These are phyloP conservation scores for Candida ulmi DNA, from an alignment of 805 yeast genomes.

Conservation along the genomic window DNA sequence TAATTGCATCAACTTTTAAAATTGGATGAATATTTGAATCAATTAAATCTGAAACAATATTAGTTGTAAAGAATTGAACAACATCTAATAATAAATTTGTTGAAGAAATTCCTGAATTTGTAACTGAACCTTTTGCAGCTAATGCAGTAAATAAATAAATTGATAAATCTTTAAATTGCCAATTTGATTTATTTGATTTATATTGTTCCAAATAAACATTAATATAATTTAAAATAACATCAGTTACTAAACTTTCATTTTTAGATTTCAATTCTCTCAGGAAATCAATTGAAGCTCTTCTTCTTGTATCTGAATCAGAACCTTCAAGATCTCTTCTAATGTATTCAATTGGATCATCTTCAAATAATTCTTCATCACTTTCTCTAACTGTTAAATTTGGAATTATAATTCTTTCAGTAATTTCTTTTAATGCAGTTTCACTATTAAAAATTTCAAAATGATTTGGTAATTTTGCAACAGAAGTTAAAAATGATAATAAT, in stretches of 20 bases:
- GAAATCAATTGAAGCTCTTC: conserved; percentile 91
- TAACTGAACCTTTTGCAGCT: conserved; percentile 88
- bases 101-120: conserved; percentile 80
- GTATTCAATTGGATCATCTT: conserved; percentile 93
- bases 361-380: conserved; percentile 86
- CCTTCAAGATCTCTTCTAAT: conserved; percentile 94
- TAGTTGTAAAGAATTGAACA: conserved; percentile 73
- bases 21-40: conserved; percentile 59
- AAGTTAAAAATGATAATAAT: conserved; percentile 74
- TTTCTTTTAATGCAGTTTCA: conserved; percentile 61
- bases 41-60: conserved; percentile 81
- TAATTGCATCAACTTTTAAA: conserved; percentile 86
- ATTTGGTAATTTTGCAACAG: conserved; percentile 66
- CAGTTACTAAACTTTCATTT: conserved; percentile 69
- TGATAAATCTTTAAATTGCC: conserved; percentile 88
- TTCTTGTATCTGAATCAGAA: conserved; percentile 85
- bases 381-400: conserved; percentile 87
- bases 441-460: conserved; percentile 61
- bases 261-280: conserved; percentile 78
- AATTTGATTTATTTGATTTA: conserved; percentile 40
- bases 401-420: conserved; percentile 76
- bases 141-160: conserved; percentile 80
- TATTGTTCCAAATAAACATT: conserved; percentile 56
- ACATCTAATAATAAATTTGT: conserved; percentile 84
- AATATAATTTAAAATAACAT: conserved; percentile 68